Conservation (phyloP, 345 rosid species). For the Hirschfeldia incana region DNA sequence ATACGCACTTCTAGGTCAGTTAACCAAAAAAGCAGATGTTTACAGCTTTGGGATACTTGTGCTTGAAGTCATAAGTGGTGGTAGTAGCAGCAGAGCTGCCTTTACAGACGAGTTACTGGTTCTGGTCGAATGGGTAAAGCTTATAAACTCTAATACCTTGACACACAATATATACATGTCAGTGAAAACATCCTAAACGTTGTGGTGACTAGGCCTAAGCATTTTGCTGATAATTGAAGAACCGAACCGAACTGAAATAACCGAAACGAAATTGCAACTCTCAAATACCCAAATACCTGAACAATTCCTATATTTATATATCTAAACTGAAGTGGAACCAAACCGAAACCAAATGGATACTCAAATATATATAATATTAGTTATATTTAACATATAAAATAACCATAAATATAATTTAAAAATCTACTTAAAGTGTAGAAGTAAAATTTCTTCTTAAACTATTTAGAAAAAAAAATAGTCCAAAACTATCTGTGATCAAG, state of each 20-base stretch:
- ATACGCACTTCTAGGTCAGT: slow-evolving; percentile 80
- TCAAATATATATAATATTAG: background rate
- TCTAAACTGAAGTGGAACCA: too few relatives aligned
- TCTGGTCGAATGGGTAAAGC: slow-evolving; percentile 88
- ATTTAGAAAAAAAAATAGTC: background rate
- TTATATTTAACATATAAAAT: background rate
- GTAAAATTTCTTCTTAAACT: background rate
- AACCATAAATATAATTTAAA: too few relatives aligned
- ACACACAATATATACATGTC: background rate
- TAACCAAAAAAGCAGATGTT: slow-evolving; percentile 93
- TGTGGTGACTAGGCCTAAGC: background rate
- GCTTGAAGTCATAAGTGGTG: slow-evolving; percentile 81
- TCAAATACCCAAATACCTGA: too few relatives aligned
- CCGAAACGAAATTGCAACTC: background rate
- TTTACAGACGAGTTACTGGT: slow-evolving; percentile 68
- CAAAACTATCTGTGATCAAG: background rate
- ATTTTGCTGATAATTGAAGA: too few relatives aligned
- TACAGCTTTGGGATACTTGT: slow-evolving; percentile 87
- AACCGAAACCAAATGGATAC: background rate
- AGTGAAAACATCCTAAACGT: background rate
- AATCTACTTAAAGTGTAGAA: too few relatives aligned
- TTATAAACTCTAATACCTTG: background rate
- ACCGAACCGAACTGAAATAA: background rate
- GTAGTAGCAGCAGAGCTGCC: slow-evolving; percentile 76
- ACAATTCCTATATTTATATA: too few relatives aligned